Base-by-base conservation (phyloP, 2,329 filamentous ascomycete species). In the Pyrenochaeta sp. region DNA sequence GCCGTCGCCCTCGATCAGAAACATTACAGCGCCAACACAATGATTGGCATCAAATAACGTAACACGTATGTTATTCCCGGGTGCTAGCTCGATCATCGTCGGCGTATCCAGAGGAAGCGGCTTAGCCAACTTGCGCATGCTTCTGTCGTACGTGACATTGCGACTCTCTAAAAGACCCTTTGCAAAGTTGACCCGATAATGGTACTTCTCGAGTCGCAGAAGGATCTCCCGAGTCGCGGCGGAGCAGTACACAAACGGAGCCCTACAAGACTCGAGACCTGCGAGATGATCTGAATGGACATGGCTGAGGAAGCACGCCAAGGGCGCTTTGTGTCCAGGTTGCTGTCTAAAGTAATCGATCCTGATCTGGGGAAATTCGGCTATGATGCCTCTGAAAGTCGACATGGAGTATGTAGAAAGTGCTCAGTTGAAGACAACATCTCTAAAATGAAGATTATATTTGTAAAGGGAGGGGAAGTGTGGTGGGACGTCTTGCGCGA, bases 31-130 rank as follows among this genome's bases (percentile, higher is more conserved):
- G 0, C 94, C 93, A 0, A 90, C 85, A 68, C 94, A 98, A 73
- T 97, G 94, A 68, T 98, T 97, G 1, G 94, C 93, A 79, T 97
- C 90, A 50, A 97, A 86, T 0, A 97, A 82, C 0, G 93, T 97
- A 19, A 96, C 91, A 46, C 88, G 87, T 25, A 97, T 87, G n/a
- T 79, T 80, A 46, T 85, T 84, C 1, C 86, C 86, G 0, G 89
- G 91, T 1, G 82, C 83, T 2, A 97, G 82, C 69, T 96, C 91
- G 46, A 98, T 86, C 3, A 80, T 78, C 0, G 89, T 93, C 0
- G 92, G 91, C 0, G 92, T 92, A 49, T 95, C 89, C 8, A 97
- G 78, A 0, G 93, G 93, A 32, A 98, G 84, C 0, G 92, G 85
- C 78, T 93, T 93, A 50, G 96, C 78, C 28, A 95, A 77, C 52